Evolutionary conservation across 495 filamentous ascomycete species (phyloP).

Genomic region (Aspergillus bertholletiae): DNA sequence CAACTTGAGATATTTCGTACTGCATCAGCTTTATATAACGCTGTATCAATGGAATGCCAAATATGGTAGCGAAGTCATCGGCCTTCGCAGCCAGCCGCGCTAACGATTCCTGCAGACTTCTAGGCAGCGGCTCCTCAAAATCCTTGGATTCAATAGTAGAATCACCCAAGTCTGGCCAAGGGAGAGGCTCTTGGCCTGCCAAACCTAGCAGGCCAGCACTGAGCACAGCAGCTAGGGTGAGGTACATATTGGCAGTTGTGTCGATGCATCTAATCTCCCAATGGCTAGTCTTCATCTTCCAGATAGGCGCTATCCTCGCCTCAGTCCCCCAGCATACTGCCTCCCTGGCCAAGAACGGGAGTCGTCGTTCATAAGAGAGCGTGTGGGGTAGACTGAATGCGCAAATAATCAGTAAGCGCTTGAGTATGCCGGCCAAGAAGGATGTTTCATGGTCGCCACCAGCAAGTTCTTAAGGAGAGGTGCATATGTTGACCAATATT

Average conservation of each 20-base stretch:
- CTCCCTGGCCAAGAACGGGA: not conserved
- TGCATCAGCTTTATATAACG: not conserved
- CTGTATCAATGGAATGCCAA: not conserved
- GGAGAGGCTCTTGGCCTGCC: slow-evolving; percentile 22
- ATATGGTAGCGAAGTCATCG: not conserved
- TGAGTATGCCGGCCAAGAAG: slow-evolving; percentile 64
- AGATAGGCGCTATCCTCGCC: slow-evolving; percentile 61
- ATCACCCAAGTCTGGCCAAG: slow-evolving; percentile 5
- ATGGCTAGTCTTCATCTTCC: slow-evolving; percentile 50
- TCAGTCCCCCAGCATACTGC: slow-evolving; percentile 53
- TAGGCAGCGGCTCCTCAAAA: not conserved
- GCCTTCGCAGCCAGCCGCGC: not conserved
- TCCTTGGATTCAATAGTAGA: not conserved
- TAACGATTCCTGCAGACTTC: not conserved
- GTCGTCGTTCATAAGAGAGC: too few species aligned
- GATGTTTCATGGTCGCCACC: slow-evolving; percentile 24
- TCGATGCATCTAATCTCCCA: slow-evolving; percentile 73
- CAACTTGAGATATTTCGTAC: not conserved
- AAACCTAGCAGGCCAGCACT: slow-evolving; percentile 52
- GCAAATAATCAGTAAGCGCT: slow-evolving; percentile 53
- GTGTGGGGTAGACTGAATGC: slow-evolving; percentile 54
- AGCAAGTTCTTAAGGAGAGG: slow-evolving; percentile 53
- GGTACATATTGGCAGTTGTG: slow-evolving; percentile 67
- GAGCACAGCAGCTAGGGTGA: slow-evolving; percentile 44
- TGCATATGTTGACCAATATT: slow-evolving; percentile 67